Evolutionary conservation across 2,329 filamentous ascomycete genomes (phyloP).

Genomic region (Ustilaginoidea virens): DNA sequence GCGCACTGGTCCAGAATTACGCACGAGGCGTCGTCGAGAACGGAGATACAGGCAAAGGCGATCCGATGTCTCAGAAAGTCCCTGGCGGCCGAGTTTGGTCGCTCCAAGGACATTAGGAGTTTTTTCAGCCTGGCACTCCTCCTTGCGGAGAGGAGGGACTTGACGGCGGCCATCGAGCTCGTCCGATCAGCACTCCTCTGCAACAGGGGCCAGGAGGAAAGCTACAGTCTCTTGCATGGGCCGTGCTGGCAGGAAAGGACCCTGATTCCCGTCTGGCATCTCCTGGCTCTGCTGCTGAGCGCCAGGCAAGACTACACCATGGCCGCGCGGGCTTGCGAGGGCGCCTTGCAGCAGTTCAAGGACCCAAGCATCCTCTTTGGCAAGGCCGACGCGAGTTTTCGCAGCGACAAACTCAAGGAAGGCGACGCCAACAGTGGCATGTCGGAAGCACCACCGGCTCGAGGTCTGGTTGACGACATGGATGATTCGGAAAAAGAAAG

Average conservation of each 20-base stretch:
- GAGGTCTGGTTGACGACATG: conserved; percentile 60
- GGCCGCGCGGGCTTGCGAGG: conserved; percentile 72
- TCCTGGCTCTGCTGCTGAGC: conserved; percentile 72
- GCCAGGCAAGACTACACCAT: conserved; percentile 72
- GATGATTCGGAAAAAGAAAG: conserved; percentile 70
- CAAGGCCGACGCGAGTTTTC: conserved; percentile 36
- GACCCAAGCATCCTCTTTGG: conserved; percentile 57
- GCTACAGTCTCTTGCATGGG: conserved; percentile 28
- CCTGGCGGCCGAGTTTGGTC: conserved; percentile 49
- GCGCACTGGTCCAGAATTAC: conserved; percentile 79
- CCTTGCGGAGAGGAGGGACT: conserved; percentile 74
- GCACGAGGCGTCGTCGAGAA: conserved; percentile 54
- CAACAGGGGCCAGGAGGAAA: conserved; percentile 30
- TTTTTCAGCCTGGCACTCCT: conserved; percentile 71
- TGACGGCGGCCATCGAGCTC: conserved; percentile 66
- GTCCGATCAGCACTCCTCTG: conserved; percentile 61
- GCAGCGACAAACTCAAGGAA: conserved; percentile 55
- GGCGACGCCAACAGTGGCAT: conserved; percentile 24
- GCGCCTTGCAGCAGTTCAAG: conserved; percentile 79
- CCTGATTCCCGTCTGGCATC: conserved; percentile 75
- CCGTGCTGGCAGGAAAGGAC: conserved; percentile 47
- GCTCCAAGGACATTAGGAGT: conserved; percentile 55
- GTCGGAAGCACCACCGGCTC: conserved; percentile 10
- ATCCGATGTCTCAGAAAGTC: conserved; percentile 62
- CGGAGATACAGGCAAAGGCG: conserved; percentile 62